Percentiles rank a stretch among this genome's conserved stretches.
Evolutionary conservation across 768 basidiomycete species (phyloP).

Genomic region (Mycena filopes): DNA sequence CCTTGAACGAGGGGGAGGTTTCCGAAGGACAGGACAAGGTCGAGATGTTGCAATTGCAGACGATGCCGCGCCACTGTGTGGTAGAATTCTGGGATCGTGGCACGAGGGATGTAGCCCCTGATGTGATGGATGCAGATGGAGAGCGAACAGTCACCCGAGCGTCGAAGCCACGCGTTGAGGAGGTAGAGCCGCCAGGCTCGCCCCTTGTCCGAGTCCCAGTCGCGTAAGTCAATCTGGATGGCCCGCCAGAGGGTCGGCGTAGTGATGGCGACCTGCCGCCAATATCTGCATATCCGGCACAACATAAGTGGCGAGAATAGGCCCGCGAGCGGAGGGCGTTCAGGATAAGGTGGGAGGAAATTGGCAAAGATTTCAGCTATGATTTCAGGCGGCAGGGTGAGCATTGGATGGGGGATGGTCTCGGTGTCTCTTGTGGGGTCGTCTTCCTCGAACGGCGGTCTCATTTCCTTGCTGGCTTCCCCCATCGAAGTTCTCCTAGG

Average conservation of each 20-base stretch:
- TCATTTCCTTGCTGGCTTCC: no score
- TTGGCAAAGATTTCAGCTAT: constrained; percentile 1
- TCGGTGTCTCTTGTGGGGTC: no score
- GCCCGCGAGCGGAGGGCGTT: not conserved
- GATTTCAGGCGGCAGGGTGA: constrained; percentile 7
- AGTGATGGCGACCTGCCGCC: constrained; percentile 7
- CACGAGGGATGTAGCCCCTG: not conserved
- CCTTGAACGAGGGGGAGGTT: not conserved
- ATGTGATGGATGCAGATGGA: not conserved
- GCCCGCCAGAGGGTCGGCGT: constrained; percentile 7
- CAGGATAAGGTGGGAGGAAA: not conserved
- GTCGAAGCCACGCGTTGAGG: constrained; percentile 7
- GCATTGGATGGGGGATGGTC: no score
- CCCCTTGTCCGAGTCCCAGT: not conserved
- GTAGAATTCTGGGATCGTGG: not conserved
- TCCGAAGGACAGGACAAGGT: not conserved
- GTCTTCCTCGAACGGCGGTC: no score
- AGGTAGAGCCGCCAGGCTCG: not conserved
- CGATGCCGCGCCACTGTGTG: not conserved
- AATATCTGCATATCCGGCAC: not conserved
- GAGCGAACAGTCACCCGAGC: constrained; percentile 12
- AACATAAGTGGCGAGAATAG: not conserved
- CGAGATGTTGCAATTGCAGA: constrained; percentile 8
- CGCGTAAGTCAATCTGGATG: not conserved
- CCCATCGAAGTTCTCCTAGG: no score